phyloP scores from a whole-genome alignment of 768 basidiomycete genomes.

The Candolleomyces efflorescens region DNA sequence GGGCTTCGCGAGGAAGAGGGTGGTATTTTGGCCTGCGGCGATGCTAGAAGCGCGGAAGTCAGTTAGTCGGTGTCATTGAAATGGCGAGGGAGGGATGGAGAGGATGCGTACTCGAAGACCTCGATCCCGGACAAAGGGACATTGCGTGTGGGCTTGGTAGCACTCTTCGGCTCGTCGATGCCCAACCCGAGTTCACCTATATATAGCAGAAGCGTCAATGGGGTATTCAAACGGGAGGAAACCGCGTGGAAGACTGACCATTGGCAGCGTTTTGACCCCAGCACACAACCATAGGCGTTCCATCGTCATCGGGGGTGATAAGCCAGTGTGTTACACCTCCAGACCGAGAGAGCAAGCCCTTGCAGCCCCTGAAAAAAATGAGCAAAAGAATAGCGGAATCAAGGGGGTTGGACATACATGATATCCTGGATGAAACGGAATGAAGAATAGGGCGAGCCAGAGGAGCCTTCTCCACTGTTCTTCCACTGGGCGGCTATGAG shows the following conservation, averaged over 20 bases:
- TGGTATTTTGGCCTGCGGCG: conserved; percentile 83
- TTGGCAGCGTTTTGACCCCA: conserved; percentile 89
- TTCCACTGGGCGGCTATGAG: conserved; percentile 62
- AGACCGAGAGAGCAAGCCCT: conserved; percentile 59
- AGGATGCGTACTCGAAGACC: conserved; percentile 59
- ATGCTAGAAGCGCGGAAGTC: conserved; percentile 41
- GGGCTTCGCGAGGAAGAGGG: conserved; percentile 76
- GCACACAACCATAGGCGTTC: conserved; percentile 74
- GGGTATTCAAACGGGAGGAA: background rate
- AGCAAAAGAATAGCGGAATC: background rate
- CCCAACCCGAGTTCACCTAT: conserved; percentile 80
- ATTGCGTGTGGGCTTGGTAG: conserved; percentile 76
- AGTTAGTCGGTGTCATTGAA: no score
- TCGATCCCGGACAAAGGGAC: conserved; percentile 71
- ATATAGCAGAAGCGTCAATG: background rate
- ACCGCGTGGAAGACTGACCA: conserved; percentile 34
- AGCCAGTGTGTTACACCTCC: conserved; percentile 92
- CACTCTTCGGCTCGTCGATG: conserved; percentile 75
- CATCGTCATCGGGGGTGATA: conserved; percentile 71
- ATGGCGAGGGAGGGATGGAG: background rate
- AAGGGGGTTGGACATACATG: conserved; percentile 44
- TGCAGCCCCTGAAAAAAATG: conserved; percentile 60
- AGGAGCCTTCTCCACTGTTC: conserved; percentile 92
- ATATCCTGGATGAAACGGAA: conserved; percentile 88
- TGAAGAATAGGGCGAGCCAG: conserved; percentile 81